Base-by-base conservation (phyloP, 192 early-diverging fungal genomes). In the Entomortierella parvispora region DNA sequence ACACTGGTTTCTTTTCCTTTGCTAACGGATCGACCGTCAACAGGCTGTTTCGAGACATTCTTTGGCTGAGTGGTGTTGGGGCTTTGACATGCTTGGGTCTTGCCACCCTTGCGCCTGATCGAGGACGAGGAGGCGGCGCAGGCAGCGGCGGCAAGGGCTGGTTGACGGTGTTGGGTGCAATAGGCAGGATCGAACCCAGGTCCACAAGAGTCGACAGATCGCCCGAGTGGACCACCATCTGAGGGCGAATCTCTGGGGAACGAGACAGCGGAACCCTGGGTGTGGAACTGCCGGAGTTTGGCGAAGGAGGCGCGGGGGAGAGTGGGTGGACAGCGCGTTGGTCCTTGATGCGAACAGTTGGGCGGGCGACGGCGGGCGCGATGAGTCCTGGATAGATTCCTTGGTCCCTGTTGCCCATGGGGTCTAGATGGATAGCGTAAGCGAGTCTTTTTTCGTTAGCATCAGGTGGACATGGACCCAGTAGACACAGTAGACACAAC, bases 61-160 rank as follows among this genome's bases (percentile, higher is more conserved):
- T 57, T 32, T 57, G 62, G 33, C 14, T 29, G 14, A 22, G 46
- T 8, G 42, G 7, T 15, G 23, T n/a, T 11, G 48, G 17, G 29
- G 40, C 37, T 65, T 42, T 65, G 49, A 9, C 49, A 33, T 3
- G 26, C 14, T 20, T 40, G 32, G 11, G 23, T 25, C 17, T 14
- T 42, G 37, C 11, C 15, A 2, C 58, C 33, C 15, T 68, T 68
- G 37, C 23, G 8, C 17, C 66, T 26, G 71, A 43, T 1, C 58
- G 71, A 10, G 47, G 18, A 18, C 49, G 48, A 14, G 40, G 6
- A 3, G 62, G 51, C 9, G 22, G 33, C 1, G 25, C 45, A 8
- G 74, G 74, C 6, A 68, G 58, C 10, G 74, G 74, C 15, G 74
- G 74, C 23, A 77, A 50, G 4, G 74, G 66, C 17, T 76, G 72